Evolutionary conservation across 1,139 yeast species (phyloP), one percentile per base, ranked within the genome.

Genomic region (Trichomonascaceae sp.): DNA sequence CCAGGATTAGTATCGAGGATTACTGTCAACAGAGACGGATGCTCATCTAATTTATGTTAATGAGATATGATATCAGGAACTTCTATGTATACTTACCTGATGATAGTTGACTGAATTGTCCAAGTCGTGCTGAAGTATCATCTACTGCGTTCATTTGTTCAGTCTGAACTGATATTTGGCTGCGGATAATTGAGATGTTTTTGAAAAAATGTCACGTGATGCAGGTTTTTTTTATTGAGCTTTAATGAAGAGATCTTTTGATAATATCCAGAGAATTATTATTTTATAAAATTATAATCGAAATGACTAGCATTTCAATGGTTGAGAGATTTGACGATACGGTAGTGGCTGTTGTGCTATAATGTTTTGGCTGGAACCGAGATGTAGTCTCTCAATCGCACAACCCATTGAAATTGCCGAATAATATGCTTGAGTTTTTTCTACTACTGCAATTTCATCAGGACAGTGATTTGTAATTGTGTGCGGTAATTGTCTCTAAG

Each of bases 1-100:
- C 74, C 68, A 0, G 97, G 93, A 48, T 87, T 82, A 7, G 90
- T 75, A 61, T 93, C 99, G 10, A 93, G 70, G 7, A 93, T 78
- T 30, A 93, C 82, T 0, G 90, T 84, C 32, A 93, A 77, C 46
- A 91, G 74, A 1, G 96, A 87, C 1, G 97, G 96, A 30, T 84
- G 82, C 63, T 89, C 96, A 59, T 82, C 87, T 53, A 64, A 53
- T 32, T 19, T 15, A 22, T 48, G 44, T 43, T 49, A 32, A 18
- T 27, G 27, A 19, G 45, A 32, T 43, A 46, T 36, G 13, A 7
- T 18, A 51, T 47, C 53, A 47, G 15, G 7, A 6, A 36, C 4
- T n/a, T 36, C 17, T 36, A 36, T 36, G 15, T 5, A 36, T 15
- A 36, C 41, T 9, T 53, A 46, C 57, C 58, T 51, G 47, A 43